Base-by-base conservation (phyloP, 2,329 filamentous ascomycete species). In the Fonsecaea nubica region DNA sequence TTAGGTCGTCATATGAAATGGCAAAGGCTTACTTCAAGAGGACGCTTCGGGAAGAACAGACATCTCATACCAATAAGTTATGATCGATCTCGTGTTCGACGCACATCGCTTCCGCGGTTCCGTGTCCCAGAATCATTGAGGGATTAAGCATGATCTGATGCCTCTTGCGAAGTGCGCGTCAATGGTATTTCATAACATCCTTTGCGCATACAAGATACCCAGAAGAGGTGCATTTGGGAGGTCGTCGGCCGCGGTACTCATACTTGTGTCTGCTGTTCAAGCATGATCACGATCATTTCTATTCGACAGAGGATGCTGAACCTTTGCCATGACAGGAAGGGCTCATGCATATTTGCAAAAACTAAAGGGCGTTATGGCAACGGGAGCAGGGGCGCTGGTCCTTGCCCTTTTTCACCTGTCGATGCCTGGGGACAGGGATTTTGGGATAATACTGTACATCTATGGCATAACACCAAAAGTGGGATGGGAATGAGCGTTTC, bases 1-100 rank as follows among this genome's bases (percentile, higher is more conserved):
- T 18, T 67, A 87, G 85, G 85, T 85, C 85, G 56, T 88, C 87
- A 53, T 89, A 89, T 73, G 87, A 89, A 76, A 87, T 89, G 82
- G 87, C 87, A 50, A 89, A 89, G 78, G 86, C 87, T 12, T 89
- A 89, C 77, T 89, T 89, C 78, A 87, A 88, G 73, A 70, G 77
- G 63, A 72, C 69, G 2, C 59, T 73, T 32, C 67, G 79, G 76
- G 72, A 72, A 66, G 70, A 71, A 50, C 69, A 71, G 7, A 62
- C 62, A 42, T 55, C 64, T 12, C 60, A 59, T 48, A 54, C 58
- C 30, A 67, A 59, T 63, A 68, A 68, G 30, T 53, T 71, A 45
- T 71, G 63, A 69, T 53, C 58, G 21, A 50, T n/a, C 13, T 32
- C 13, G 18, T 30, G 18, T 13, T 50, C 45, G 30, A 63, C 8